Evolutionary conservation across 495 filamentous ascomycete genomes (phyloP).

Genomic region (Tuber borchii): DNA sequence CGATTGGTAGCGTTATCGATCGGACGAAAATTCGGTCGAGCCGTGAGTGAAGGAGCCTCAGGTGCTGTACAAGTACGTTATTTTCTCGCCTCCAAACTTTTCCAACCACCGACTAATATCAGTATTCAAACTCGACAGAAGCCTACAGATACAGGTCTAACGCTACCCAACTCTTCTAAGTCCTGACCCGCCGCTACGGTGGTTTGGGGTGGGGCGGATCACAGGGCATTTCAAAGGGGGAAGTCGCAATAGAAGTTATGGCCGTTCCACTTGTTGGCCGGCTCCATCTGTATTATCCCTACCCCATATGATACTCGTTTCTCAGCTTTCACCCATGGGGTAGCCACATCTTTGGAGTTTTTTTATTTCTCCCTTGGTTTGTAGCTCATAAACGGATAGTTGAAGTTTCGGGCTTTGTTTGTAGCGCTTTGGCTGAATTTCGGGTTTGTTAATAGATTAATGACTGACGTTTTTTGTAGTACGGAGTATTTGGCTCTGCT

Average conservation of each 20-base stretch:
- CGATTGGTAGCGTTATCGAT: neutral
- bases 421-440: neutral
- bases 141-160: neutral
- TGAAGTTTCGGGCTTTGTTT: neutral
- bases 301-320: slow-evolving; percentile 8
- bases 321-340: neutral
- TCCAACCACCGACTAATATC: neutral
- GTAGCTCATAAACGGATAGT: neutral
- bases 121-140: neutral
- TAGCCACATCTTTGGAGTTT: neutral
- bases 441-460: neutral
- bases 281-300: slow-evolving; percentile 38
- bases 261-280: slow-evolving; percentile 37
- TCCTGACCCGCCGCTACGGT: neutral
- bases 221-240: neutral
- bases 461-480: slow-evolving; percentile 43
- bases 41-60: slow-evolving; percentile 1
- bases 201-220: neutral
- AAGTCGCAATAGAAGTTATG: slow-evolving; percentile 10
- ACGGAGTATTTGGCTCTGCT: slow-evolving; percentile 80
- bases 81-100: neutral
- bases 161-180: neutral
- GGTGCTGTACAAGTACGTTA: slow-evolving; percentile 3
- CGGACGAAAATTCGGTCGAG: neutral
- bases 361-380: neutral